Base-by-base conservation (phyloP, 345 rosid genomes). In the Aquilaria sinensis region DNA sequence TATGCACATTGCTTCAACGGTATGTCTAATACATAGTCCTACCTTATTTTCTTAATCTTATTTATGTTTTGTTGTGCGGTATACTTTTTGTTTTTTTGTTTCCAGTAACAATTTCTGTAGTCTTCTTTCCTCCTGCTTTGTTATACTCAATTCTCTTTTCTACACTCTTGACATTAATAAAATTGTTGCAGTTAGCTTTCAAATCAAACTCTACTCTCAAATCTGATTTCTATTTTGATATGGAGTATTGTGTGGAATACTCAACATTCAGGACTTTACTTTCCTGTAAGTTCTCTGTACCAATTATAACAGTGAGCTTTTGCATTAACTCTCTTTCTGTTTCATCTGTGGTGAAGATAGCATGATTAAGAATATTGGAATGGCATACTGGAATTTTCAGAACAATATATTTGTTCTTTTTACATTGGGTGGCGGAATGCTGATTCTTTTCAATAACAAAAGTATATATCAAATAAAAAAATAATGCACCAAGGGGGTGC, bases 201-300 rank as follows among this genome's bases (percentile, higher is more conserved):
- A 79, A 81, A 65, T 79, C 80, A 48, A 68, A 58, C 11, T 62
- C 71, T 54, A 63, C 60, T 56, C 67, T 74, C 60, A 29, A 43
- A 54, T 80, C 80, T 61, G 85, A 78, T 77, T 89, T 78, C 78
- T 92, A 87, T 69, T 92, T 80, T 76, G 98, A 89, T 59, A 92
- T 85, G 98, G 96, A 89, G 70, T 92, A 92, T 53, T 81, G 84
- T 51, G 82, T 92, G 81, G 97, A 89, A 47, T 92, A 89, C 75
- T 89, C 98, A 60, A 85, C 96, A 70, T 93, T 93, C 76, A 84
- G 69, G 63, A 77, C 78, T 53, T 64, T 87, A 77, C 66, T 37
- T 58, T 68, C 66, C 34, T 71, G 98, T 93, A 75, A 75, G 88
- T 72, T 47, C 11, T 30, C 61, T 61, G 10, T 14, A 31, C 9